A percentile compares a stretch with the other conserved stretches of the same genome.
Evolutionary conservation across 2,329 filamentous ascomycete genomes (phyloP).

Genomic region (Macroventuria anomochaeta): DNA sequence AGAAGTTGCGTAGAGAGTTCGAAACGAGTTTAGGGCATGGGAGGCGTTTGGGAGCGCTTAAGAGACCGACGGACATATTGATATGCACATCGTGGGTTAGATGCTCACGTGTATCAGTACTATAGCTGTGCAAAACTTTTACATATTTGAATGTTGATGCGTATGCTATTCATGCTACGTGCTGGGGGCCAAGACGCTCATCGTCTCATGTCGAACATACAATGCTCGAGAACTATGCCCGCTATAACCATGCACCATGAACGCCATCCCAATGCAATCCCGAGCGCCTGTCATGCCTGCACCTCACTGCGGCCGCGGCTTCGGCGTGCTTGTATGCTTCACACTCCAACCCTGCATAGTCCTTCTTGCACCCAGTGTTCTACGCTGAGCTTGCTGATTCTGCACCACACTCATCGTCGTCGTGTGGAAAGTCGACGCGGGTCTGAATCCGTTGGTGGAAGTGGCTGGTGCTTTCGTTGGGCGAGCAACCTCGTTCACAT

Average conservation of each 20-base stretch:
- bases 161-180: background rate
- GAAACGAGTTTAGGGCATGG: background rate
- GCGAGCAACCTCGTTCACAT: conserved; percentile 11
- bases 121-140: background rate
- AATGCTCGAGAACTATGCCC: background rate
- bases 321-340: conserved; percentile 43
- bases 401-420: conserved; percentile 50
- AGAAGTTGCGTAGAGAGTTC: background rate
- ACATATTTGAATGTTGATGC: too few relatives aligned
- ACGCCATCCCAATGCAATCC: background rate
- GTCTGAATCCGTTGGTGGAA: conserved; percentile 32
- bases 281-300: background rate
- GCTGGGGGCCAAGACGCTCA: too few relatives aligned
- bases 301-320: conserved; percentile 27
- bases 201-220: background rate
- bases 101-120: conserved; percentile 2
- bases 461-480: conserved; percentile 14
- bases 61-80: background rate
- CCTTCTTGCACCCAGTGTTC: conserved; percentile 58
- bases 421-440: conserved; percentile 53
- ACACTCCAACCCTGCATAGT: conserved; percentile 60
- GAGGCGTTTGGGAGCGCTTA: conserved; percentile 2
- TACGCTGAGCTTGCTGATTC: conserved; percentile 44
- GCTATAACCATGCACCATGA: background rate
- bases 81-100: background rate